These are phyloP conservation scores for Fusarium sulawesiense DNA, from an alignment of 2,329 filamentous ascomycete genomes.

Conservation along the genomic window DNA sequence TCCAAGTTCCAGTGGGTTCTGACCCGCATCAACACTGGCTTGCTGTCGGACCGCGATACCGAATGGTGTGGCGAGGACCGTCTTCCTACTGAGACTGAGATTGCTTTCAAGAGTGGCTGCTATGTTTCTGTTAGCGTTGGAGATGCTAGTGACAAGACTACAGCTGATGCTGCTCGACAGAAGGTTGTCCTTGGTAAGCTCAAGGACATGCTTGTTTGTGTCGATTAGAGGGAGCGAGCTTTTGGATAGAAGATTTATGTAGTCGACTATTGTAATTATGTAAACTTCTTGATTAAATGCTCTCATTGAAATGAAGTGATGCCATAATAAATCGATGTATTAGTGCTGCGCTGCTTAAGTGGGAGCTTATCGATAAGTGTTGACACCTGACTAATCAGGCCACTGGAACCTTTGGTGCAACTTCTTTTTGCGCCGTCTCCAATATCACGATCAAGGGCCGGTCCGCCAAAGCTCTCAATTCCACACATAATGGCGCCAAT, in stretches of 20 bases:
- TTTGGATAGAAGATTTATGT: background rate
- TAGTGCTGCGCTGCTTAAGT: background rate
- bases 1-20: slow-evolving; percentile 72
- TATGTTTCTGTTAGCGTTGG: slow-evolving; percentile 73
- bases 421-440: slow-evolving; percentile 41
- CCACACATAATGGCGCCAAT: slow-evolving; percentile 61
- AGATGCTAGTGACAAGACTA: slow-evolving; percentile 69
- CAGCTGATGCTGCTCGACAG: slow-evolving; percentile 52
- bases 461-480: slow-evolving; percentile 45
- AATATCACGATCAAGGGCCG: slow-evolving; percentile 32
- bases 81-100: slow-evolving; percentile 69
- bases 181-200: slow-evolving; percentile 49
- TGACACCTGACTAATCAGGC: slow-evolving; percentile 41
- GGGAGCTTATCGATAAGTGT: slow-evolving; percentile 43
- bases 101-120: slow-evolving; percentile 65
- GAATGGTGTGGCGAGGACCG: slow-evolving; percentile 65
- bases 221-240: background rate
- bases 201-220: slow-evolving; percentile 48
- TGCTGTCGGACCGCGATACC: slow-evolving; percentile 66
- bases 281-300: background rate
- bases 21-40: slow-evolving; percentile 68
- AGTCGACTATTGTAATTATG: background rate
- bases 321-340: background rate
- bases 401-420: slow-evolving; percentile 26
- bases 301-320: too few species aligned